Evolutionary conservation across 2,329 filamentous ascomycete species (phyloP), one percentile per base, ranked within the genome.

Genomic region (Bretziella fagacearum): DNA sequence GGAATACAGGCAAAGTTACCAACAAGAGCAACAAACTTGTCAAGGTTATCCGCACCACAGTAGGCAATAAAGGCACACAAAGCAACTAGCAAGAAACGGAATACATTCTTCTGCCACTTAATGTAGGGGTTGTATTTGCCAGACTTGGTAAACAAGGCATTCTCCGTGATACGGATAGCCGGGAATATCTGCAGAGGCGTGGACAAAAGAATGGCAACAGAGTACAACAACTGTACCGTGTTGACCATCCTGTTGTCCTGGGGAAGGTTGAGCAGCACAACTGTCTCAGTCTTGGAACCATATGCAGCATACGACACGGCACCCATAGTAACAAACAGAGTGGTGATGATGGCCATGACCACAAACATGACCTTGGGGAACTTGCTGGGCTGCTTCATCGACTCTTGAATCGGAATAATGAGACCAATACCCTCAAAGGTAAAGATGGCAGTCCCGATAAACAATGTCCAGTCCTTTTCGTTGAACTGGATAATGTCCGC

Each of bases 101-200:
- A 98, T 27, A 81, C 68, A 56, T 98, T 98, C 77, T 98, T 98
- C 71, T 96, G 84, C 91, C 91, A 98, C 68, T 98, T 98, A 69
- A 98, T 93, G 59, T 84, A 91, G 1, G 86, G 87, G 59, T 96
- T 95, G 66, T 95, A 94, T 64, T 98, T 98, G 55, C 91, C 87
- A 52, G 86, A 94, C 58, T 82, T 74, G 20, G 84, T 93, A 62
- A 96, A 98, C 5, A 96, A 70, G 54, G 86, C 85, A 56, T 93
- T 94, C 63, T 93, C 87, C 27, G 84, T 85, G 57, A 98, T 98
- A 58, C 89, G 82, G 57, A 98, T 96, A 36, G 91, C 91, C 0
- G 91, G 91, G 69, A 96, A 98, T 55, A 98, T 87, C 59, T 98
- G 93, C 50, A 98, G 68, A 4, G 91, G 91, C 0, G 91, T 98